phyloP scores from a whole-genome alignment of 1,284 basidiomycete genomes.

The Fomitopsis betulina region DNA sequence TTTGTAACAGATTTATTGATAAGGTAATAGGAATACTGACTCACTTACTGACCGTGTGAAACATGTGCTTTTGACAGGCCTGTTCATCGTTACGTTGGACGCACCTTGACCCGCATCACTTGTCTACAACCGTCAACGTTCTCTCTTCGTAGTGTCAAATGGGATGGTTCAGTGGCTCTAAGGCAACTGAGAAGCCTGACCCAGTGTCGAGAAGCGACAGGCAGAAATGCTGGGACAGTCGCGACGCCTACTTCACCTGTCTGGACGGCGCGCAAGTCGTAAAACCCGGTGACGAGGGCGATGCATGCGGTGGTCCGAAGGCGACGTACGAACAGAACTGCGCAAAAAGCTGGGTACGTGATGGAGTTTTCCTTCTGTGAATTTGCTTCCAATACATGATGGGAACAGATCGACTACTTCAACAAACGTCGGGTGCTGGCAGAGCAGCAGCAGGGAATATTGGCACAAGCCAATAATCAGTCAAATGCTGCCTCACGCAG shows the following conservation, averaged over 20 bases:
- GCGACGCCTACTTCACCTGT: conserved; percentile 76
- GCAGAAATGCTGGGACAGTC: conserved; percentile 69
- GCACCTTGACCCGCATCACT: too few species aligned
- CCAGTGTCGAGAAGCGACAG: conserved; percentile 51
- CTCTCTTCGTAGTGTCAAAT: conserved; percentile 13
- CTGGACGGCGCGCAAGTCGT: conserved; percentile 60
- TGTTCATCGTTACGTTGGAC: too few species aligned
- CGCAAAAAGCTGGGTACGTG: conserved; percentile 79
- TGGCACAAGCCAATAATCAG: conserved; percentile 53
- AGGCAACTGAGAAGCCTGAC: conserved; percentile 34
- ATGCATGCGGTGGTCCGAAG: conserved; percentile 48
- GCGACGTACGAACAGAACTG: conserved; percentile 60
- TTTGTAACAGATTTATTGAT: too few species aligned
- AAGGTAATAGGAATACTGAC: too few species aligned
- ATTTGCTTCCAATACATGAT: neutral
- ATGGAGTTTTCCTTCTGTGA: neutral
- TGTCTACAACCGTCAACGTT: too few species aligned
- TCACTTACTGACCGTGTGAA: too few species aligned
- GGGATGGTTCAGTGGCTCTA: conserved; percentile 30
- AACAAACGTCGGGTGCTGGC: conserved; percentile 75
- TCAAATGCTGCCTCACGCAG: conserved; percentile 37
- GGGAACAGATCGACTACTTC: conserved; percentile 72
- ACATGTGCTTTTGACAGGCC: too few species aligned
- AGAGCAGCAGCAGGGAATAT: conserved; percentile 64
- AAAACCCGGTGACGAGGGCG: conserved; percentile 65